Base-by-base conservation (phyloP, 1,139 yeast genomes). In the Hemisphaericaspora xylofermentans region DNA sequence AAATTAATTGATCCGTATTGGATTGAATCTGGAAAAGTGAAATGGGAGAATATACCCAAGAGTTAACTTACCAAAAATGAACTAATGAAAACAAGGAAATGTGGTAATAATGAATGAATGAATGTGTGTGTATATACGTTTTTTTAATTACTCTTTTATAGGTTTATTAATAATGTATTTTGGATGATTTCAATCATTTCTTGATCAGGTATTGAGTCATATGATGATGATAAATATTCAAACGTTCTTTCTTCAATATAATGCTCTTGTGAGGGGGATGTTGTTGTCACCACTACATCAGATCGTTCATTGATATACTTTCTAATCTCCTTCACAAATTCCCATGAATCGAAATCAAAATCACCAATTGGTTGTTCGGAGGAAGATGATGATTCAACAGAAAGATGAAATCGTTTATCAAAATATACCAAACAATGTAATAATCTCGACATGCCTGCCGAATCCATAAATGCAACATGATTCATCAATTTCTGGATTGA, bases 1-100 rank as follows among this genome's bases (percentile, higher is more conserved):
- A 80, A 82, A 43, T 74, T 89, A 40, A 74, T 88, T 13, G 95
- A 88, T 57, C 91, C 88, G 28, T 75, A 74, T 47, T 85, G 96
- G 91, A 63, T 84, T 40, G 83, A 80, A 40, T 74, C 77, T 36
- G 88, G 88, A 6, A 82, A 76, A 53, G 84, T 85, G 9, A 74
- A 77, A 38, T 56, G 83, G 57, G 82, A 76, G 24, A 72, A 76
- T 43, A 64, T 83, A 43, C 88, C 88, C 27, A 74, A 71, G 54
- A 63, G 52, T 47, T 62, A 43, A 24, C n/a, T 34, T 16, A 33
- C 21, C 14, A 27, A 32, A 9, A 45, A 36, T 18, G 41, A 36
- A 27, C 21, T 31, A n/a, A n/a, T n/a, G n/a, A n/a, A n/a, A n/a
- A n/a, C n/a, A n/a, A n/a, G n/a, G n/a, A n/a, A n/a, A n/a, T n/a